Base-by-base conservation (phyloP, 306 rosid genomes). In the Macrotyloma uniflorum region DNA sequence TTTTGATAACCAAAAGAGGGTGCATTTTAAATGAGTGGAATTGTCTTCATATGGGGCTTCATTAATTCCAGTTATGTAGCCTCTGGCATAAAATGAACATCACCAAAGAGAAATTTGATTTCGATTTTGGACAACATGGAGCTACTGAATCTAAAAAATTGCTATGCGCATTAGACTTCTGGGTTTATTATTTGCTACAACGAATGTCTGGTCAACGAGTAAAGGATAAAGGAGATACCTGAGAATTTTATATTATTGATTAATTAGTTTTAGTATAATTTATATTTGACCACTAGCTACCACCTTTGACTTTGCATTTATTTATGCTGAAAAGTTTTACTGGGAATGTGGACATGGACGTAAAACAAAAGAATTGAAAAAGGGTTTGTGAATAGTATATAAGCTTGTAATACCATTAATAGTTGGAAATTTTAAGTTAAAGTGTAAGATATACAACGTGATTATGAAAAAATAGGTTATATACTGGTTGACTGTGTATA, bases 21-120 rank as follows among this genome's bases (percentile, higher is more conserved):
- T 64, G 59, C 68, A 58, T 42, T 62, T 59, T 51, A 53, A 65
- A 71, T 61, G 65, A 61, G 55, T 79, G 67, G 46, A 66, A 65
- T 72, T 57, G 64, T 59, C 64, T 70, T 70, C 50, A 59, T 59
- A 79, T 33, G 70, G 36, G 24, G 54, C 40, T 46, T 62, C 55
- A 49, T 16, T 66, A 32, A 70, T 42, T 53, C 79, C 26, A 64
- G 36, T 53, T 30, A 66, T 65, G 32, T 73, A 30, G 32, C 26
- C 35, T 30, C 42, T 47, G 73, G 19, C 49, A 63, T 47, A 15
- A 54, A 59, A 67, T 53, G 28, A 13, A 26, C 28, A 49, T 46
- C 65, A 23, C 3, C 33, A 9, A 4, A 12, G 7, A 46, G 32
- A 15, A 55, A 26, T 32, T 63, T 36, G 26, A 33, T 63, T 62